These are phyloP conservation scores for Parachlorella kessleri DNA, from an alignment of 139 green algal genomes.

Conservation along the genomic window DNA sequence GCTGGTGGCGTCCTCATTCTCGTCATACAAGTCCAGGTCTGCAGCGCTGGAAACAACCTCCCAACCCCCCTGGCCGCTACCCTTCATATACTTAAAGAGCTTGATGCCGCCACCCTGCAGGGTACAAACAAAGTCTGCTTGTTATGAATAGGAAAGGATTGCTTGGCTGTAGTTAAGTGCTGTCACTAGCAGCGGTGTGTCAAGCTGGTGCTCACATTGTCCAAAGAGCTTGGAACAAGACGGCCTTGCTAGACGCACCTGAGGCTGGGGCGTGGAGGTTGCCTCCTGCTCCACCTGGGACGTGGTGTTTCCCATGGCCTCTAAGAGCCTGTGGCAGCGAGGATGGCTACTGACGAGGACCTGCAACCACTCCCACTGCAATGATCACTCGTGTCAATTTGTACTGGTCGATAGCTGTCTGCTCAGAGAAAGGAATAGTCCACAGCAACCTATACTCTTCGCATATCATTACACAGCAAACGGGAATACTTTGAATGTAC, in stretches of 20 bases:
- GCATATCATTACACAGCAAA: too few relatives aligned
- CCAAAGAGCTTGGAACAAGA: too few relatives aligned
- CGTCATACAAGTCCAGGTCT: slow-evolving; percentile 64
- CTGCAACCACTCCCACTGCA: too few relatives aligned
- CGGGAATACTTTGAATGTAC: too few relatives aligned
- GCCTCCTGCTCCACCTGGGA: not conserved
- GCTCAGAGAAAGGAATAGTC: too few relatives aligned
- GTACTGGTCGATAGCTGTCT: too few relatives aligned
- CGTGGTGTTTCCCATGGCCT: not conserved
- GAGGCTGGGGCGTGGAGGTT: not conserved
- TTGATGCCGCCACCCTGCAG: slow-evolving; percentile 10
- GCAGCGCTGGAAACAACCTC: slow-evolving; percentile 51
- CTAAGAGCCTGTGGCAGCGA: too few relatives aligned
- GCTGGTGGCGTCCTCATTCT: slow-evolving; percentile 62
- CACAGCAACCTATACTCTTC: too few relatives aligned
- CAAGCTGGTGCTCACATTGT: too few relatives aligned
- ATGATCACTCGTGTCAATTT: too few relatives aligned
- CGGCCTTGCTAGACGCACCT: not conserved
- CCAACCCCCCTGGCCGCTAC: slow-evolving; percentile 51
- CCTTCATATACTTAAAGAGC: slow-evolving; percentile 66
- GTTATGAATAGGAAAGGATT: not conserved
- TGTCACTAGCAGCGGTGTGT: too few relatives aligned
- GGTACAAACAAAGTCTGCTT: not conserved
- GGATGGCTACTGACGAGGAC: too few relatives aligned
- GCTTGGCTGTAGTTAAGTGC: not conserved